These are phyloP conservation scores for Xanthoconium separans DNA, from an alignment of 1,284 basidiomycete genomes.

Conservation along the genomic window DNA sequence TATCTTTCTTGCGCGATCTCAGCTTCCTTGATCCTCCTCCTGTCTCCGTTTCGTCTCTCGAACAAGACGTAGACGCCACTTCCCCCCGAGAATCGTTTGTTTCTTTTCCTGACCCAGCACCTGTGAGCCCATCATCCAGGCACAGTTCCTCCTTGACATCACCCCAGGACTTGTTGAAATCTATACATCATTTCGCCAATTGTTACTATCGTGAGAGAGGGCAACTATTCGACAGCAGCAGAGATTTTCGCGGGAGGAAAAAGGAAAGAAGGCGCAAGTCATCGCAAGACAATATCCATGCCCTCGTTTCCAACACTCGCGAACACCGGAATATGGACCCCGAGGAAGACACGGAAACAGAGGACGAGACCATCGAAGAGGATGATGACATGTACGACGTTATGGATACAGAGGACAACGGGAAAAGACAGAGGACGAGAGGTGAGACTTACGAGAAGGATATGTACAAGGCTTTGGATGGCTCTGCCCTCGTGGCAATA, in stretches of 20 bases:
- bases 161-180: conserved; percentile 65
- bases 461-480: conserved; percentile 75
- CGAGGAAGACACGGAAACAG: conserved; percentile 21
- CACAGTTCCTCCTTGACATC: conserved; percentile 8
- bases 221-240: conserved; percentile 52
- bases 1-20: conserved; percentile 40
- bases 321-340: conserved; percentile 8
- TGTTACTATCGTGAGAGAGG: conserved; percentile 61
- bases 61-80: conserved; percentile 1
- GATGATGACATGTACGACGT: conserved; percentile 22
- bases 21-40: conserved; percentile 34
- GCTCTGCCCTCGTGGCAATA: conserved; percentile 67
- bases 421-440: conserved; percentile 4
- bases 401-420: conserved; percentile 11
- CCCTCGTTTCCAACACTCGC: conserved; percentile 15
- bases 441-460: conserved; percentile 40
- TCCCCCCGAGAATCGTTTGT: not conserved
- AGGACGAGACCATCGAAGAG: conserved; percentile 23
- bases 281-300: conserved; percentile 23
- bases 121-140: conserved; percentile 38
- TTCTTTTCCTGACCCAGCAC: conserved; percentile 40
- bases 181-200: conserved; percentile 65
- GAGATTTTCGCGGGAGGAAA: conserved; percentile 43
- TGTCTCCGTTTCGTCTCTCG: conserved; percentile 8
- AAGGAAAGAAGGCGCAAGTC: conserved; percentile 28